phyloP scores from a whole-genome alignment of 495 filamentous ascomycete species.

The Monascus purpureus region DNA sequence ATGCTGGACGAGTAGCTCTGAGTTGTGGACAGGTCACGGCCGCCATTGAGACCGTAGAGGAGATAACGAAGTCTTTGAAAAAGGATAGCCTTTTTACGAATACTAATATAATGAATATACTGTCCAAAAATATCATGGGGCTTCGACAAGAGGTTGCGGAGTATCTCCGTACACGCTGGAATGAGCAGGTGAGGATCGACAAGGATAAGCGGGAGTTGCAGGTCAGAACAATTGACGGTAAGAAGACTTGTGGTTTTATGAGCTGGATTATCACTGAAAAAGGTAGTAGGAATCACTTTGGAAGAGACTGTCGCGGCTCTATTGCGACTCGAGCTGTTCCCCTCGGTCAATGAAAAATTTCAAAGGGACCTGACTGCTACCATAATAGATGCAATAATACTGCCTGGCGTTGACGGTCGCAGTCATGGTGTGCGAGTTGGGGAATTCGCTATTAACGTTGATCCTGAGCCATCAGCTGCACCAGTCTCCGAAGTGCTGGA shows the following conservation, averaged over 20 bases:
- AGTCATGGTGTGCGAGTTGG: conserved; percentile 17
- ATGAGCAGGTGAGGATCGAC: conserved; percentile 41
- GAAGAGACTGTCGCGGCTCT: conserved; percentile 23
- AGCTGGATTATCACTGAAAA: conserved; percentile 1
- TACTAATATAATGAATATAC: conserved; percentile 25
- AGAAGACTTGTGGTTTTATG: not conserved
- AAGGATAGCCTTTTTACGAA: conserved; percentile 20
- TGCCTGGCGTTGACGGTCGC: conserved; percentile 11
- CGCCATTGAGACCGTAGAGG: conserved; percentile 44
- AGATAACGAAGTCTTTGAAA: conserved; percentile 30
- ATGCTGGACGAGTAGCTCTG: conserved; percentile 34
- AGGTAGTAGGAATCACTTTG: conserved; percentile 10
- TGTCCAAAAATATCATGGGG: conserved; percentile 16
- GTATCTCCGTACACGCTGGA: conserved; percentile 26
- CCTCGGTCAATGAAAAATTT: conserved; percentile 17
- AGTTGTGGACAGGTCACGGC: conserved; percentile 32
- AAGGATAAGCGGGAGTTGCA: conserved; percentile 28
- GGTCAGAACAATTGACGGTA: conserved; percentile 25
- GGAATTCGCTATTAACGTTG: conserved; percentile 18
- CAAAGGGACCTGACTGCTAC: conserved; percentile 17
- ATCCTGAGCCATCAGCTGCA: conserved; percentile 11
- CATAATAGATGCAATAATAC: conserved; percentile 23
- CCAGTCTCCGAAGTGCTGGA: conserved; percentile 19
- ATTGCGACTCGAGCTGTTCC: conserved; percentile 19
- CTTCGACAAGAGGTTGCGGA: conserved; percentile 21